Base-by-base conservation (phyloP, 176 grass and related monocot genomes). In the Oryza nivara region DNA sequence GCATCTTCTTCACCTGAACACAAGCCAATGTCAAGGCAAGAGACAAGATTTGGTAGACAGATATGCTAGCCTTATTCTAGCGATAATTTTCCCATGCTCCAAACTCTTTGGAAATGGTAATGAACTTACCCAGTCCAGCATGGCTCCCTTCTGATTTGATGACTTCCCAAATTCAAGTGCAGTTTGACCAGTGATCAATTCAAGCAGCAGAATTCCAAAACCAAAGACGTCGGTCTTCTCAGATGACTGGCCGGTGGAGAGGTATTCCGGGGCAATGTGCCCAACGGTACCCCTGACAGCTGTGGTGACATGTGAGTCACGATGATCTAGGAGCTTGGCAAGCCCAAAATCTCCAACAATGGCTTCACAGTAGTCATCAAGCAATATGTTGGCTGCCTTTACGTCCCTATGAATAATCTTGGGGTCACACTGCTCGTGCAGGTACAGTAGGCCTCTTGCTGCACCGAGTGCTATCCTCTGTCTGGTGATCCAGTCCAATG, bases 401-500 rank as follows among this genome's bases (percentile, higher is more conserved):
- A 97, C 94, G 20, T 97, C 94, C 74, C 94, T 91, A 60, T 97
- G 94, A 75, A 94, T 97, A 28, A 97, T 97, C 82, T 97, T 97
- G 58, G 94, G 94, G 30, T 97, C 94, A 75, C 94, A 97, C 70
- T 97, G 94, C 87, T 97, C 94, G 3, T 97, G 94, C 77, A 97
- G 83, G 74, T 97, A 97, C 4, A 93, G 89, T 64, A 97, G 89
- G 52, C 89, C 94, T 84, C 94, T 83, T 78, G 89, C 94, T 52
- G 91, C 85, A 3, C 94, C 94, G 13, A 94, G 85, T 74, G 94
- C 89, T 85, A 97, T 94, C 49, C 89, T 83, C 82, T 93, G 92
- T 88, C 94, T 93, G 3, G 91, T 91, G 68, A 72, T 79, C 94
- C 94, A 97, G 75, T 97, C 87, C 74, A 97, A 71, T 47, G 94